A percentile compares a stretch with the other conserved stretches of the same genome.
These are phyloP conservation scores for Ophiocordyceps robertsii DNA, from an alignment of 2,329 filamentous ascomycete genomes.

Conservation along the genomic window DNA sequence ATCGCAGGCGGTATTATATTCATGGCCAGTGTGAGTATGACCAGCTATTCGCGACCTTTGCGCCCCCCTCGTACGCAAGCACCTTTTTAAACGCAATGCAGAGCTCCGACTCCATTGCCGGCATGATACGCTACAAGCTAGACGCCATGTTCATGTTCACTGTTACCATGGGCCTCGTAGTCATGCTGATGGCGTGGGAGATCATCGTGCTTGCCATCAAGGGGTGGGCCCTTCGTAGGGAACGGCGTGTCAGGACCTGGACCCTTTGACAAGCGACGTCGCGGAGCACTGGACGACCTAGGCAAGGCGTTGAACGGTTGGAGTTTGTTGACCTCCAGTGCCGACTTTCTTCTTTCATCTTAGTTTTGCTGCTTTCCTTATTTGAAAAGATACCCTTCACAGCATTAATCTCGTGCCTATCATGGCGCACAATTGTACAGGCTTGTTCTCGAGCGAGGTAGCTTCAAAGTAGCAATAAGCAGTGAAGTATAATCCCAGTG, in stretches of 20 bases:
- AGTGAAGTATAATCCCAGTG: no score
- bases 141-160: conserved; percentile 94
- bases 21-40: conserved; percentile 67
- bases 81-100: conserved; percentile 19
- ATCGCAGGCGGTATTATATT: conserved; percentile 82
- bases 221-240: conserved; percentile 59
- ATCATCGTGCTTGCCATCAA: conserved; percentile 70
- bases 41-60: background rate
- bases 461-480: background rate
- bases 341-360: background rate
- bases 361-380: background rate
- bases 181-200: conserved; percentile 75
- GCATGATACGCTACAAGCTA: conserved; percentile 64
- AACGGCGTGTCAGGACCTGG: background rate
- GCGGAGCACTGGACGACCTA: background rate
- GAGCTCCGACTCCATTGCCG: conserved; percentile 61
- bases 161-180: conserved; percentile 70
- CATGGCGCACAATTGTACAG: background rate
- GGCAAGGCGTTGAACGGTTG: background rate
- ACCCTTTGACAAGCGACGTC: background rate
- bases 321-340: background rate
- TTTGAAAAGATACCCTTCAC: background rate
- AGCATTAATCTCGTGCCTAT: background rate
- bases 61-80: background rate
- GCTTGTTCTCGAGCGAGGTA: background rate